Percentiles rank a stretch among this genome's conserved stretches.
Evolutionary conservation across 441 rosid species (phyloP).

Genomic region (Rhodomyrtus psidioides): DNA sequence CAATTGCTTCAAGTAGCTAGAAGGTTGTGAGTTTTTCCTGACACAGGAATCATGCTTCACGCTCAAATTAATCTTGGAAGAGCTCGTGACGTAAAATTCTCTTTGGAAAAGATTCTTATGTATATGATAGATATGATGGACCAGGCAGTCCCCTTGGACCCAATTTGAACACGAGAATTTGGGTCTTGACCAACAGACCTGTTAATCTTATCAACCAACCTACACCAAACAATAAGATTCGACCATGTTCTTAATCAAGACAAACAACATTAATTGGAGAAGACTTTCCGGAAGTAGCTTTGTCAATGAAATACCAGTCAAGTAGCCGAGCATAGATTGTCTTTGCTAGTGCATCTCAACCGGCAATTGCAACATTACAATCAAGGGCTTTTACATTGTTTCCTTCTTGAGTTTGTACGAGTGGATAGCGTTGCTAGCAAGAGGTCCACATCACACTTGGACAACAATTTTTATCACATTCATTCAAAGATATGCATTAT

Average conservation of each 20-base stretch:
- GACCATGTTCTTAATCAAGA: slow-evolving; percentile 5
- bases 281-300: background rate
- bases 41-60: background rate
- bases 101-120: background rate
- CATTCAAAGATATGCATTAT: background rate
- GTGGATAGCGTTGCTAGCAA: slow-evolving; percentile 75
- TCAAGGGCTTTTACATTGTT: slow-evolving; percentile 83
- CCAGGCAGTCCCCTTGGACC: background rate
- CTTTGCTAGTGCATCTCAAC: slow-evolving; percentile 95
- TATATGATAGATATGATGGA: background rate
- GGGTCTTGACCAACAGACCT: slow-evolving; percentile 87
- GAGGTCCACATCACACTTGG: slow-evolving; percentile 82
- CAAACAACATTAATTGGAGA: background rate
- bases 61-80: background rate
- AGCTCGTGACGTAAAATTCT: background rate
- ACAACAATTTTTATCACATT: background rate
- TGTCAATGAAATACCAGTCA: slow-evolving; percentile 57
- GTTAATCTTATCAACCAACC: slow-evolving; percentile 93
- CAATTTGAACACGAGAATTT: slow-evolving; percentile 63
- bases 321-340: slow-evolving; percentile 87
- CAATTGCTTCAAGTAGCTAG: background rate
- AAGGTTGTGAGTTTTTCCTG: background rate
- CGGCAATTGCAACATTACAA: slow-evolving; percentile 82
- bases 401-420: slow-evolving; percentile 96
- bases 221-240: slow-evolving; percentile 17